Evolutionary conservation across 495 filamentous ascomycete genomes (phyloP).

Genomic region (Tetracladium marchalianum): DNA sequence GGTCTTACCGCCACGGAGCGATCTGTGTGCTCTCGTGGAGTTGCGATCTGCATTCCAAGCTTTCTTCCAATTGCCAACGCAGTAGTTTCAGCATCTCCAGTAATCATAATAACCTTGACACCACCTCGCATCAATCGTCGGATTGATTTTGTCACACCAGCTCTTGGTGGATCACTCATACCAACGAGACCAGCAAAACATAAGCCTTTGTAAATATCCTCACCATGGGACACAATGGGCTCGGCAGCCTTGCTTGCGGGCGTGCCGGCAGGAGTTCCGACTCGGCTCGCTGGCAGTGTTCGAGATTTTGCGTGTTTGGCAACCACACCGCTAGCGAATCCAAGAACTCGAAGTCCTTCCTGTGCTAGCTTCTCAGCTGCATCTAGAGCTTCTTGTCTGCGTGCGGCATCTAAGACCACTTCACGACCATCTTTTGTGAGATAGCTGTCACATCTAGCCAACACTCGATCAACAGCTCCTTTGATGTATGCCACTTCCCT

Average conservation of each 20-base stretch:
- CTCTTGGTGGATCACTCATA: constrained; percentile 92
- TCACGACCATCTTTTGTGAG: constrained; percentile 80
- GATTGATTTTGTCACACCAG: constrained; percentile 82
- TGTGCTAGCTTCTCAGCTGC: constrained; percentile 87
- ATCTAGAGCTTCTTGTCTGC: constrained; percentile 61
- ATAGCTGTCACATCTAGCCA: constrained; percentile 84
- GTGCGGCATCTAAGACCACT: constrained; percentile 70
- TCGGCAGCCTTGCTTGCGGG: constrained; percentile 29
- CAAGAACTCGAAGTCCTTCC: constrained; percentile 83
- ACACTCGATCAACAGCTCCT: constrained; percentile 80
- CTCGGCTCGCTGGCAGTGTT: constrained; percentile 25
- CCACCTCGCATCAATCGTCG: constrained; percentile 84
- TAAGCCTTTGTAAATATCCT: constrained; percentile 70
- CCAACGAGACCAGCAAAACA: constrained; percentile 88
- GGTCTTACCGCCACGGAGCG: constrained; percentile 45
- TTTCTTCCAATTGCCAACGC: constrained; percentile 88
- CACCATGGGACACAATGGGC: constrained; percentile 37
- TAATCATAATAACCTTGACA: constrained; percentile 98
- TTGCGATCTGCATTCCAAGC: constrained; percentile 72
- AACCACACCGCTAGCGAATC: constrained; percentile 70
- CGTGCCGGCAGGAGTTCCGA: constrained; percentile 22
- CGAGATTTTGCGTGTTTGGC: constrained; percentile 26
- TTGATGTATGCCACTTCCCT: constrained; percentile 85
- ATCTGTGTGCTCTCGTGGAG: constrained; percentile 31
- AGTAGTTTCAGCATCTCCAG: constrained; percentile 89